phyloP scores from a whole-genome alignment of 306 rosid species.

The Macrotyloma uniflorum region DNA sequence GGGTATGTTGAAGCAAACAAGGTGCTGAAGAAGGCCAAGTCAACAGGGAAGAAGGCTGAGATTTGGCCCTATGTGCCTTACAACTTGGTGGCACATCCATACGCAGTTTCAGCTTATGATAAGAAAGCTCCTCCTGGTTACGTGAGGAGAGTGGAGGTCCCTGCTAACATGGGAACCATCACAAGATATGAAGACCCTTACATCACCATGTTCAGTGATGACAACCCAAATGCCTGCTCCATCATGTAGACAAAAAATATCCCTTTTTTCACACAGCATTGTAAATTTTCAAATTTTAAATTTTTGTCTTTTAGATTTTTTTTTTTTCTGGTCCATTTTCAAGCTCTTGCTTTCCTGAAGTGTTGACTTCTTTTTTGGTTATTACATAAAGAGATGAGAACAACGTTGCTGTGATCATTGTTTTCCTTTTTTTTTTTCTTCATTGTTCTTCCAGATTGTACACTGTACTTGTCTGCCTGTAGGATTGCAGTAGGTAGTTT shows the following conservation, averaged over 20 bases:
- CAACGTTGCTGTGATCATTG: conserved; percentile 38
- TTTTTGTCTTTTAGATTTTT: conserved; percentile 4
- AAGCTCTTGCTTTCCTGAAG: conserved; percentile 35
- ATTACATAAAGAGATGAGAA: conserved; percentile 40
- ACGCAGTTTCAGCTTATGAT: conserved; percentile 79
- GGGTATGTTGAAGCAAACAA: conserved; percentile 90
- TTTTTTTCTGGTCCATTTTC: conserved; percentile 23
- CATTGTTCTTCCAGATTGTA: conserved; percentile 18
- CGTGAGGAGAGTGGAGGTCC: conserved; percentile 75
- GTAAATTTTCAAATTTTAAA: conserved; percentile 54
- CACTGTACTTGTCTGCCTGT: conserved; percentile 20
- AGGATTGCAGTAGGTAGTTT: conserved; percentile 23
- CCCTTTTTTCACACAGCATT: conserved; percentile 4
- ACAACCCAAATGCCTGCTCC: conserved; percentile 97
- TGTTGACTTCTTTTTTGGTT: conserved; percentile 10
- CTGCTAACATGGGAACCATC: conserved; percentile 52
- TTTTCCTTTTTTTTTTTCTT: conserved; percentile 38
- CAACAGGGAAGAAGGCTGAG: conserved; percentile 91
- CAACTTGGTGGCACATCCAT: conserved; percentile 88
- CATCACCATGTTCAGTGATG: conserved; percentile 90
- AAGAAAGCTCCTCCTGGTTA: conserved; percentile 97
- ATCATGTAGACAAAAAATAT: conserved; percentile 58
- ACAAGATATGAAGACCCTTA: conserved; percentile 86
- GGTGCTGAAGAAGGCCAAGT: conserved; percentile 90
- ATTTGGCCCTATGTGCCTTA: conserved; percentile 97